phyloP scores from a whole-genome alignment of 2,329 filamentous ascomycete species.

The Coniella vitis region DNA sequence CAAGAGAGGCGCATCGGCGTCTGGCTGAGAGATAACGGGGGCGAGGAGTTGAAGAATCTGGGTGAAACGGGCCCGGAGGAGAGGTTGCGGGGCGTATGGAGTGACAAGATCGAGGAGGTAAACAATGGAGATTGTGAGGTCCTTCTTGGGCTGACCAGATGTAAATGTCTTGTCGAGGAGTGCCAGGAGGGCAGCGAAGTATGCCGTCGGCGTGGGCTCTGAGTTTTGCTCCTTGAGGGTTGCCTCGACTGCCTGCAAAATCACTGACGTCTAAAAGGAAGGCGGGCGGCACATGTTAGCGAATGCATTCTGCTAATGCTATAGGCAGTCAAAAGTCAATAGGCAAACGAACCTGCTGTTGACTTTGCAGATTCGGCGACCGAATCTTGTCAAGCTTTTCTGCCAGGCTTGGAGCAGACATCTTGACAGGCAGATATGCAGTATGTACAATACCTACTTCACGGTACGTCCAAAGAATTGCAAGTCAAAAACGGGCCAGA shows the following conservation, averaged over 20 bases:
- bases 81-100: constrained; percentile 72
- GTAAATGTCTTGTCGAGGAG: constrained; percentile 73
- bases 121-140: constrained; percentile 77
- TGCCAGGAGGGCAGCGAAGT: constrained; percentile 91
- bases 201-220: constrained; percentile 77
- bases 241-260: constrained; percentile 87
- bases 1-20: constrained; percentile 81
- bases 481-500: background rate
- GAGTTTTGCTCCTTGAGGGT: constrained; percentile 85
- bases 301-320: constrained; percentile 17
- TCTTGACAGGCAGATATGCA: constrained; percentile 23
- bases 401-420: constrained; percentile 54
- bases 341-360: constrained; percentile 65
- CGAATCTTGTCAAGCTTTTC: constrained; percentile 97
- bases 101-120: constrained; percentile 94
- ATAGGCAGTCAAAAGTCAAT: constrained; percentile 14
- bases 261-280: constrained; percentile 62
- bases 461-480: background rate
- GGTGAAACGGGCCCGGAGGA: constrained; percentile 90
- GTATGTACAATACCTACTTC: background rate
- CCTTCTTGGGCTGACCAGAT: constrained; percentile 66
- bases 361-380: constrained; percentile 90
- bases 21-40: constrained; percentile 70
- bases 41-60: constrained; percentile 85
- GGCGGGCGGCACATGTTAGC: constrained; percentile 9